phyloP scores from a whole-genome alignment of 1,284 basidiomycete species.

The Anthracocystis panici-leucophaei region DNA sequence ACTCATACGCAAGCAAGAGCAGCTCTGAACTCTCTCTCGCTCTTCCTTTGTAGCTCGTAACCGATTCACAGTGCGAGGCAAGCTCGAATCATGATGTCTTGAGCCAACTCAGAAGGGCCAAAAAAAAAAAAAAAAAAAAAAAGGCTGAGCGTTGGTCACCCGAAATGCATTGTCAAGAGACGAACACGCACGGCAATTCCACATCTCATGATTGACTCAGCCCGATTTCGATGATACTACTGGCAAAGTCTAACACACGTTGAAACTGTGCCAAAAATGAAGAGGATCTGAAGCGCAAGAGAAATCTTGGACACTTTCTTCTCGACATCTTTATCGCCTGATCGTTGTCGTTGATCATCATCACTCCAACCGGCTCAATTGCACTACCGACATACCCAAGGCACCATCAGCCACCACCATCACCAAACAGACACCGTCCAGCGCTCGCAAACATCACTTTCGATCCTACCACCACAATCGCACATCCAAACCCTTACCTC shows the following conservation, averaged over 20 bases:
- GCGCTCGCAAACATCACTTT: no score
- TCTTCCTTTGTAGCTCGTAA: no score
- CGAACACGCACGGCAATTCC: conserved; percentile 15
- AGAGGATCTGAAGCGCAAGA: neutral
- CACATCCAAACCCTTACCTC: no score
- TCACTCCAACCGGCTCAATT: neutral
- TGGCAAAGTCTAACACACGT: conserved; percentile 3
- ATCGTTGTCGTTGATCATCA: neutral
- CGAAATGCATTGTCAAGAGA: neutral
- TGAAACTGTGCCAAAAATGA: neutral
- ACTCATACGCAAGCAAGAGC: no score
- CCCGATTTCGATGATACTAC: neutral
- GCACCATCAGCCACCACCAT: neutral
- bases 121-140: no score
- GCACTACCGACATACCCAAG: no score
- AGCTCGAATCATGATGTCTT: no score
- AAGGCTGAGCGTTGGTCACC: neutral
- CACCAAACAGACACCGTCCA: no score
- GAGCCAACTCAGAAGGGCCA: no score
- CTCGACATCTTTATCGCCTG: neutral
- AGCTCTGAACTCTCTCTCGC: no score
- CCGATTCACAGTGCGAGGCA: no score
- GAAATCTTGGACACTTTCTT: conserved; percentile 13
- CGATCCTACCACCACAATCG: no score
- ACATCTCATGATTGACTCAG: neutral